Conservation (phyloP, 2,329 filamentous ascomycete genomes). For the Hypoxylon sp. region DNA sequence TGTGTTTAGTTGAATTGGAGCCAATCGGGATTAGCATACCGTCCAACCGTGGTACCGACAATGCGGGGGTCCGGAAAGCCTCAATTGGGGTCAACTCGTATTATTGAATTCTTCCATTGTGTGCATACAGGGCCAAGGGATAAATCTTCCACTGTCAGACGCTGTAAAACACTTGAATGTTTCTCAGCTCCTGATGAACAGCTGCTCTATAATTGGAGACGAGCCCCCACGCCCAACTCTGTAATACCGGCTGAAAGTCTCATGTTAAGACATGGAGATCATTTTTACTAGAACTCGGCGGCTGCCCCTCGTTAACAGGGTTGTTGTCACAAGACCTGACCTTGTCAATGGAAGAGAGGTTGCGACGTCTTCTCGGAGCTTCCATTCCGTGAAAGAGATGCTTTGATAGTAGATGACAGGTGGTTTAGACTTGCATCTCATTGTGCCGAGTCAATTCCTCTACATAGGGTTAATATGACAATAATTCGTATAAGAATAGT, state of each 20-base stretch:
- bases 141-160: conserved; percentile 27
- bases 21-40: conserved; percentile 29
- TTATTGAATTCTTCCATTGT: conserved; percentile 33
- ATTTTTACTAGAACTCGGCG: conserved; percentile 9
- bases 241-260: conserved; percentile 28
- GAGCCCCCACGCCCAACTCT: conserved; percentile 8
- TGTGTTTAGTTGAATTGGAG: conserved; percentile 29
- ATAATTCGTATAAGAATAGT: conserved; percentile 17
- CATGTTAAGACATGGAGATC: conserved; percentile 24
- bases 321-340: conserved; percentile 7
- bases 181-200: conserved; percentile 23
- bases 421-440: conserved; percentile 13
- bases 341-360: conserved; percentile 21
- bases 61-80: conserved; percentile 36
- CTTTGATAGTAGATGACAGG: conserved; percentile 7
- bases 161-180: conserved; percentile 27
- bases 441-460: conserved; percentile 14
- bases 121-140: conserved; percentile 30
- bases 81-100: conserved; percentile 9
- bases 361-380: conserved; percentile 29
- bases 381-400: conserved; percentile 28
- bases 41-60: conserved; percentile 29
- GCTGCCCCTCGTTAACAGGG: conserved; percentile 4
- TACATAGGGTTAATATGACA: conserved; percentile 2
- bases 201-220: conserved; percentile 25